Percentiles rank a stretch among this genome's conserved stretches.
These are phyloP conservation scores for Pezizomycotina sp. DNA, from an alignment of 2,329 filamentous ascomycete species.

Conservation along the genomic window DNA sequence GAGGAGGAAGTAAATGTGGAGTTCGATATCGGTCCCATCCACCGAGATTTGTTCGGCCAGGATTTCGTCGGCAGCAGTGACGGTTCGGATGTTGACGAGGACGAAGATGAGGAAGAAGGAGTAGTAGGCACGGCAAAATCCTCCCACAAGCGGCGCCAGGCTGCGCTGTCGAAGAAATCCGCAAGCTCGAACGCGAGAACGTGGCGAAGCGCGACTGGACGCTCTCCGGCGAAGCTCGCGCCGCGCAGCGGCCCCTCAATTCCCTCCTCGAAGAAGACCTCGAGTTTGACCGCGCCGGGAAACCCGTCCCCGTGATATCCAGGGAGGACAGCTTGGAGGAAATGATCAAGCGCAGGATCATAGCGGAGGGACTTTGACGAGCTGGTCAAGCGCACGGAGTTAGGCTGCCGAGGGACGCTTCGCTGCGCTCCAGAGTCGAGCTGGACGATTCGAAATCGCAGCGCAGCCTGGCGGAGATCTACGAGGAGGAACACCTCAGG, in stretches of 20 bases:
- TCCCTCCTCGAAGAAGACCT: conserved; percentile 87
- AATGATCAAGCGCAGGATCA: conserved; percentile 81
- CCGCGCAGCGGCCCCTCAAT: conserved; percentile 67
- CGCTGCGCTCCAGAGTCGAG: conserved; percentile 49
- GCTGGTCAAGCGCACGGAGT: conserved; percentile 52
- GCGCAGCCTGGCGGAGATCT: conserved; percentile 76
- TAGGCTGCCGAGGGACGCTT: conserved; percentile 45
- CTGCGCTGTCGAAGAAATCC: conserved; percentile 78
- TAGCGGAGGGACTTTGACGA: conserved; percentile 87
- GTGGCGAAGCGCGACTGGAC: conserved; percentile 86
- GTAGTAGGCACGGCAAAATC: conserved; percentile 56
- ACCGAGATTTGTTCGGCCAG: conserved; percentile 69
- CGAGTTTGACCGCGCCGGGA: conserved; percentile 88
- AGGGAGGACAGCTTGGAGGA: conserved; percentile 85
- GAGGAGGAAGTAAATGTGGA: conserved; percentile 51
- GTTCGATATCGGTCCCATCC: conserved; percentile 63
- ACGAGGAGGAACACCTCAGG: conserved; percentile 81
- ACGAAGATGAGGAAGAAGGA: conserved; percentile 48
- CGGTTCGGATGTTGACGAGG: conserved; percentile 41
- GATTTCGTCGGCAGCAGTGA: conserved; percentile 11
- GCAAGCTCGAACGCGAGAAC: conserved; percentile 72
- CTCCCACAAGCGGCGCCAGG: conserved; percentile 71
- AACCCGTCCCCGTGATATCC: conserved; percentile 86
- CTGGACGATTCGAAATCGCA: conserved; percentile 77
- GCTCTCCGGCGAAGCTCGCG: conserved; percentile 70